Evolutionary conservation across 352 stramenopile species (phyloP), one percentile per base, ranked within the genome.

Genomic region (Phytophthora citricola): DNA sequence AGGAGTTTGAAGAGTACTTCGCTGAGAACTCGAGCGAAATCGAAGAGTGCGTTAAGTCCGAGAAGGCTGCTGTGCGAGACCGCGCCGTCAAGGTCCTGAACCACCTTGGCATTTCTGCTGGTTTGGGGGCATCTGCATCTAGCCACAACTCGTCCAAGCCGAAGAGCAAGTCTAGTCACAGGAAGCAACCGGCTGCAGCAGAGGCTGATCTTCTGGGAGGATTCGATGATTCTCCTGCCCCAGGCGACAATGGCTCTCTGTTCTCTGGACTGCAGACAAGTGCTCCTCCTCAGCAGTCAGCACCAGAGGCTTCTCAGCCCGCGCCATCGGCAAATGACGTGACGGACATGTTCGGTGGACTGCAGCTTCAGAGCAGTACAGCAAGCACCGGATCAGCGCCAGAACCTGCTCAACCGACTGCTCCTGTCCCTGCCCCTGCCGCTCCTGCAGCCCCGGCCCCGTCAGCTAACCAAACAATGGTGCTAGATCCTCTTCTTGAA

Each of bases 1-100:
- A 96, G 56, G 77, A 92, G 31, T 94, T 93, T 53, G 77, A 81
- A 46, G 89, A 92, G 34, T 96, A 96, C 65, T 96, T 96, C 48
- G 61, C 80, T 12, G 89, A 96, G 53, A 94, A 92, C 65, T 83
- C 64, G 12, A 69, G 75, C 27, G 87, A 94, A 65, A 91, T 95
- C 27, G 83, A 95, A 43, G 50, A 66, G n/a, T 93, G 85, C 34
- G 54, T 75, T 0, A 83, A 83, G 40, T 92, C 84, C 24, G 87
- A 95, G 43, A 95, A 95, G 70, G 75, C 79, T 15, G 85, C 85
- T 8, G 75, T 95, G 27, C 78, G 83, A 8, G 87, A 95, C 48
- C 85, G 87, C 48, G 87, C 87, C 5, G 62, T 92, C 6, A 93
- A 94, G 65, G 79, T 95, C 24, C 40, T 95, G 55, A 82, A 77